Conservation (phyloP, 805 yeast species). For the Tetrapisispora phaffii region DNA sequence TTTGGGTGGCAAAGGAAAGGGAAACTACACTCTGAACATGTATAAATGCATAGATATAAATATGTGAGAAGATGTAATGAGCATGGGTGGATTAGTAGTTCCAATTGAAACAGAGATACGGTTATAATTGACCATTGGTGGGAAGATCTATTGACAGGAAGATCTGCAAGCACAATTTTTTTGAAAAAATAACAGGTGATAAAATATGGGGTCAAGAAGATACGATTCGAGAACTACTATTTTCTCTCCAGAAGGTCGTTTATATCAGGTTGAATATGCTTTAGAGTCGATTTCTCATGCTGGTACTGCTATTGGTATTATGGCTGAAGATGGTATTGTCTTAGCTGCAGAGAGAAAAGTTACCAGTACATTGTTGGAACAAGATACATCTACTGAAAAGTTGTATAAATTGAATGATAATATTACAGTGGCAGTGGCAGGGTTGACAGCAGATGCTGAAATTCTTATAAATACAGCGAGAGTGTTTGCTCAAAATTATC, state of each 20-base stretch:
- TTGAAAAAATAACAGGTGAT: not conserved
- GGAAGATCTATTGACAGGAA: too few relatives aligned
- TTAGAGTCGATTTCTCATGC: conserved; percentile 96
- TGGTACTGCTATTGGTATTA: conserved; percentile 92
- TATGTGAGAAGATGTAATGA: too few relatives aligned
- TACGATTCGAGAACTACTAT: conserved; percentile 98
- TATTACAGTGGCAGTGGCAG: conserved; percentile 91
- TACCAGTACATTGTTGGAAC: conserved; percentile 84
- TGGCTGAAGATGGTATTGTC: conserved; percentile 80
- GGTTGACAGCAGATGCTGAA: conserved; percentile 94
- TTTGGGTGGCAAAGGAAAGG: not conserved
- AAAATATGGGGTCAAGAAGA: conserved; percentile 72
- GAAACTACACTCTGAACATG: not conserved
- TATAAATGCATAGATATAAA: too few relatives aligned
- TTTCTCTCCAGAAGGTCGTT: conserved; percentile 96
- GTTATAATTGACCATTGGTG: too few relatives aligned
- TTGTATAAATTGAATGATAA: conserved; percentile 76
- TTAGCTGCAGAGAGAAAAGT: conserved; percentile 95
- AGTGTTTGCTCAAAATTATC: conserved; percentile 69
- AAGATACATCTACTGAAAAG: conserved; percentile 88
- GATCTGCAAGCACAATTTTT: too few relatives aligned
- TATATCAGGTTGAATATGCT: conserved; percentile 95
- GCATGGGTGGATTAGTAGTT: too few relatives aligned
- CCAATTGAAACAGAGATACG: too few relatives aligned
- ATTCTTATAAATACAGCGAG: conserved; percentile 85